Base-by-base conservation (phyloP, 805 yeast genomes). In the Ogataea pignaliae region DNA sequence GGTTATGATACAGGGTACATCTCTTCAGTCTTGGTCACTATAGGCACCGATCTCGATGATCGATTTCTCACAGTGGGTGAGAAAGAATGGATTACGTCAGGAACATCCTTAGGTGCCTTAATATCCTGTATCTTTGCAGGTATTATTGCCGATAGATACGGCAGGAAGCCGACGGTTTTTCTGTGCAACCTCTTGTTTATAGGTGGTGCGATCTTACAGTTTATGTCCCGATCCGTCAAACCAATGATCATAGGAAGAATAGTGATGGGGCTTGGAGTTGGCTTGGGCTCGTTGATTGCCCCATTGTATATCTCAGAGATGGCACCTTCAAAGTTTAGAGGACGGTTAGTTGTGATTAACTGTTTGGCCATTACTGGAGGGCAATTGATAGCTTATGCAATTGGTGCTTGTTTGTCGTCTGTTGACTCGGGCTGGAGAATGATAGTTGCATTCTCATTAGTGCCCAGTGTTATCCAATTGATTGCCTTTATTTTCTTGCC, bases 1-100 rank as follows among this genome's bases (percentile, higher is more conserved):
- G 83, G 83, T 10, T 77, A 77, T 53, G 83, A 77, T 53, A 77
- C 83, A 4, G 83, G 82, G 4, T 77, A 77, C 54, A 76, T 77
- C 13, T 76, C 82, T 3, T 71, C 80, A 12, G 81, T 79, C 1
- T 61, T 77, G 51, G 80, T 77, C 29, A 69, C 70, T 16, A 65
- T 77, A 12, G 80, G 79, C 1, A 65, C 72, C 0, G 81, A 75
- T 54, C 61, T 77, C 48, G 55, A 64, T 48, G 54, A 52, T 10
- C 66, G 67, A 39, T 42, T 57, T 10, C 60, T 76, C 40, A 64
- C 76, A 3, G 60, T 61, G 15, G 71, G 70, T 2, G 75, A 76
- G 39, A 73, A 75, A 53, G 79, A 77, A 55, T 64, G 69, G 53
- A 74, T 77, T 41, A 75, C 81, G 0, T 69, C 78, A 4, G 79